Evolutionary conservation across 345 rosid species (phyloP).

Genomic region (Eucalyptus viminalis): DNA sequence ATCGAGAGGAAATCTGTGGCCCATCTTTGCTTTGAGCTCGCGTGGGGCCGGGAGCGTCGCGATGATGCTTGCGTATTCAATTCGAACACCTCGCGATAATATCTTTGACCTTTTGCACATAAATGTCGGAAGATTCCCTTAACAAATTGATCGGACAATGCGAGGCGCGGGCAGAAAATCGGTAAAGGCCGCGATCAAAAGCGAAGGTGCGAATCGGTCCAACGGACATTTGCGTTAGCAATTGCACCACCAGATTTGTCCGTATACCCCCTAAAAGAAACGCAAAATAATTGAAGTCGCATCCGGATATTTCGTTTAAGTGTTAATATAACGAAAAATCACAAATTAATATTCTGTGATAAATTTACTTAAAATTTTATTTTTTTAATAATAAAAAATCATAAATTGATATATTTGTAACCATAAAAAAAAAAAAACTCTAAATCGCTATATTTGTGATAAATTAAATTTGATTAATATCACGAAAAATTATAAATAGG

Average conservation of each 20-base stretch:
- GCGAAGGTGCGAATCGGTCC: neutral
- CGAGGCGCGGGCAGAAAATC: neutral
- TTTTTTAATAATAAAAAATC: neutral
- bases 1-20: neutral
- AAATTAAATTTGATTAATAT: no score
- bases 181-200: neutral
- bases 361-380: no score
- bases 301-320: neutral
- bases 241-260: neutral
- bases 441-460: no score
- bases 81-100: neutral
- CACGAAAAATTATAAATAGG: fast-evolving
- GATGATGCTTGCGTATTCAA: neutral
- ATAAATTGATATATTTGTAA: no score
- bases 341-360: no score
- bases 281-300: neutral
- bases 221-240: neutral
- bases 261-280: neutral
- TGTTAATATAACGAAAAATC: no score
- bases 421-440: no score
- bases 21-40: neutral
- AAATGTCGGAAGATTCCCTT: neutral
- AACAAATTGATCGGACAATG: neutral
- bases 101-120: neutral
- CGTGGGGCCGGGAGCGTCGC: neutral